These are phyloP conservation scores for Trichoderma sp. DNA, from an alignment of 2,329 filamentous ascomycete genomes.

Conservation along the genomic window DNA sequence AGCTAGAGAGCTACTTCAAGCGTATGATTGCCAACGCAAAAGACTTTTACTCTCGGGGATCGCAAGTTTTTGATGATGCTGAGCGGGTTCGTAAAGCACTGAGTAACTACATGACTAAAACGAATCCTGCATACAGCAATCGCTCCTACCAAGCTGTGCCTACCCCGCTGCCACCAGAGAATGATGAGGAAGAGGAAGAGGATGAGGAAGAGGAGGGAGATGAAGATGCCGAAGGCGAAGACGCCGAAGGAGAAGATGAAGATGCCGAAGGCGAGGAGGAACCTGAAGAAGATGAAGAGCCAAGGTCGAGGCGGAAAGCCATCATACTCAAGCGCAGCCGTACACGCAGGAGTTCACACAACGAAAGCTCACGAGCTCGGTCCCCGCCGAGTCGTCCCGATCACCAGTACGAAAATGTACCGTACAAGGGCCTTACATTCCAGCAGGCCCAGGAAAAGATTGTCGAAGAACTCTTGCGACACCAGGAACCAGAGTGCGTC, in stretches of 20 bases:
- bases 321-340: conserved; percentile 41
- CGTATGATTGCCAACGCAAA: conserved; percentile 86
- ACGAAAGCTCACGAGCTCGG: conserved; percentile 36
- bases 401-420: conserved; percentile 51
- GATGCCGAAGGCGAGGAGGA: conserved; percentile 29
- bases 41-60: conserved; percentile 72
- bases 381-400: conserved; percentile 45
- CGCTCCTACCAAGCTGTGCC: conserved; percentile 66
- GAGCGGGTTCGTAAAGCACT: conserved; percentile 82
- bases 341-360: conserved; percentile 33
- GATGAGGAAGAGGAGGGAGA: conserved; percentile 32
- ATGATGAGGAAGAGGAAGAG: conserved; percentile 30
- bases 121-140: conserved; percentile 76
- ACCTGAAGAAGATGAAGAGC: conserved; percentile 30
- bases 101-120: conserved; percentile 82
- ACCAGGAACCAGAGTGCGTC: conserved; percentile 61
- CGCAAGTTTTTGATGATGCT: conserved; percentile 74
- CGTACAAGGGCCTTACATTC: conserved; percentile 71
- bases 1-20: conserved; percentile 81
- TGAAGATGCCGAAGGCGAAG: conserved; percentile 31
- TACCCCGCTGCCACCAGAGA: conserved; percentile 61
- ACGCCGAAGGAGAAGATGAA: conserved; percentile 27
- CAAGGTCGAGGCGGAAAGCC: conserved; percentile 35
- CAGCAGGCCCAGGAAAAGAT: conserved; percentile 86
- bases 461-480: conserved; percentile 69